Evolutionary conservation across 495 filamentous ascomycete species (phyloP).

Genomic region (Penicillium arizonense): DNA sequence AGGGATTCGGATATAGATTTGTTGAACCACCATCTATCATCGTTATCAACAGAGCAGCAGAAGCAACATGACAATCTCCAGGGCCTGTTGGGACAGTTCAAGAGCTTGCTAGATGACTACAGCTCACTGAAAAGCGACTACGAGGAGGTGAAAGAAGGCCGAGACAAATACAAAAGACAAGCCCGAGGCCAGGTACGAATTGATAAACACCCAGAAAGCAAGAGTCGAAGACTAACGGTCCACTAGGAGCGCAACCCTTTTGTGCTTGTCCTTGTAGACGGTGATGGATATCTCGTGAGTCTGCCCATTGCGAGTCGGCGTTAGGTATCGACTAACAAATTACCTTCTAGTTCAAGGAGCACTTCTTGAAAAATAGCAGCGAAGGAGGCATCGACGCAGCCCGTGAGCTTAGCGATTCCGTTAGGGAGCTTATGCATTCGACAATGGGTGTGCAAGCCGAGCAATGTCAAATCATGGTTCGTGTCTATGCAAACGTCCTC

Average conservation of each 20-base stretch:
- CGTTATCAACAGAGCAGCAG: conserved; percentile 29
- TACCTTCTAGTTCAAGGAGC: conserved; percentile 49
- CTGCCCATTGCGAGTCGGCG: no score
- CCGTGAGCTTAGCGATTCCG: conserved; percentile 47
- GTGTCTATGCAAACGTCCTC: conserved; percentile 58
- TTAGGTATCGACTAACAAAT: background rate
- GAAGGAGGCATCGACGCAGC: conserved; percentile 60
- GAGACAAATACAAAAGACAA: conserved; percentile 53
- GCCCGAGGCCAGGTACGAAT: conserved; percentile 45
- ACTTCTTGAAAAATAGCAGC: conserved; percentile 46
- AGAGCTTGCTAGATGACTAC: conserved; percentile 47
- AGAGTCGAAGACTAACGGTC: conserved; percentile 1
- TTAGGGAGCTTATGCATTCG: conserved; percentile 44
- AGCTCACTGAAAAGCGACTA: conserved; percentile 55
- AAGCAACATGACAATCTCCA: conserved; percentile 37
- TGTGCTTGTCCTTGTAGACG: conserved; percentile 59
- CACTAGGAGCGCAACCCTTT: conserved; percentile 56
- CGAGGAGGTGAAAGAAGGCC: conserved; percentile 53
- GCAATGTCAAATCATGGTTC: conserved; percentile 58
- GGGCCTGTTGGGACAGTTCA: conserved; percentile 36
- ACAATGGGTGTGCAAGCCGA: conserved; percentile 48
- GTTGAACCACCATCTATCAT: conserved; percentile 26
- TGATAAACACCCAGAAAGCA: background rate
- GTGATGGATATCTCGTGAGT: conserved; percentile 55
- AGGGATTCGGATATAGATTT: conserved; percentile 38